Evolutionary conservation across 2,329 filamentous ascomycete genomes (phyloP), one percentile per base, ranked within the genome.

Genomic region (Aureobasidium sp.): DNA sequence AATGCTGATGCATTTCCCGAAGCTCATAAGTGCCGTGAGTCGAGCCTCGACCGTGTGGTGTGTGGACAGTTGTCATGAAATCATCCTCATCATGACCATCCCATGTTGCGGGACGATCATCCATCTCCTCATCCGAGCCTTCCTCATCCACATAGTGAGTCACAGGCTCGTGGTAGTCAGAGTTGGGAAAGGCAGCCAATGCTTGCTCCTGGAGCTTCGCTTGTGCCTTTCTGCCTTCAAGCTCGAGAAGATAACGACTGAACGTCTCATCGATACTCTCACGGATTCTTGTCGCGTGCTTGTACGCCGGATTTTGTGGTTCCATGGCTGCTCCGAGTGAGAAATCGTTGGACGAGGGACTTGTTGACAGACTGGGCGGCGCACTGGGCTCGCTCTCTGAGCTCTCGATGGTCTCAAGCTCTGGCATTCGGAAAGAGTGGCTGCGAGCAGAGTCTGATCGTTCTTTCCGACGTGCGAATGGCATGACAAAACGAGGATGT

Each of bases 161-260:
- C 6, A 87, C 83, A 38, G 81, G 83, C 58, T 84, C 84, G 61
- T 86, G 81, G 57, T 80, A 79, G 35, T 84, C 77, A 10, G 80
- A 79, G 63, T 85, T 86, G 63, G 86, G 85, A 63, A 89, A 90
- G 1, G 85, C 87, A 34, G 84, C 83, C 64, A 90, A 76, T 42
- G 85, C 86, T 63, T 81, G 77, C 61, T 95, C 88, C 57, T 86
- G 82, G 58, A 96, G 74, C 66, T 91, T 85, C 63, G 84, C 82
- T 66, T 93, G 84, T 7, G 86, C 87, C 63, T 89, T 85, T 63
- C 83, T 85, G 47, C 87, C 87, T 38, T 90, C 88, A 54, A 95
- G 74, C 54, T 86, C 83, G 55, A 95, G 78, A 53, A 95, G 71
- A 67, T 90, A 90, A 32, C 84, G 82, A 48, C 85, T 82, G 60